Evolutionary conservation across 495 filamentous ascomycete genomes (phyloP), one percentile per base, ranked within the genome.

Genomic region (Penicillium malachiteum): DNA sequence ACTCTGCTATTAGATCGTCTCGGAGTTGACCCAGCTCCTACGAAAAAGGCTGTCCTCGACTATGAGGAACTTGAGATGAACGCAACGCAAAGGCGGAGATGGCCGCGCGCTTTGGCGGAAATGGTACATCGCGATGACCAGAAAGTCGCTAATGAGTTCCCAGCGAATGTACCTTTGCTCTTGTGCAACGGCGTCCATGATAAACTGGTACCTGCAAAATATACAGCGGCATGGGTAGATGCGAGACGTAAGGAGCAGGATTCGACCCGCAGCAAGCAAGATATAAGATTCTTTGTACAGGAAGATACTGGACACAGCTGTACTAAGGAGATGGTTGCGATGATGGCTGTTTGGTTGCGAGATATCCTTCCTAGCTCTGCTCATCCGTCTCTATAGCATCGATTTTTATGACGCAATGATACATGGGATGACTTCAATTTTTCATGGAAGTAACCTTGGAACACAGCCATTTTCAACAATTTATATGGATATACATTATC

Each of bases 241-340:
- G 33, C 35, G 9, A 13, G 47, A 35, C 46, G 26, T 32, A 49
- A 39, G 32, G 34, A 26, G 21, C 3, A 13, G 33, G 14, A 3
- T 4, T 26, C 21, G 21, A 26, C 21, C 21, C 21, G 21, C 21
- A 18, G n/a, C 16, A 35, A 49, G 5, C 47, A 49, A 18, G 33
- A 49, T 39, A 49, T 49, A 16, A 41, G 0, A 3, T 50, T 50
- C 35, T 50, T 50, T 31, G 35, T 50, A 30, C 48, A 50, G 26
- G 48, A 50, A 7, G 40, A 50, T 14, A 50, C 48, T 12, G 48
- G 48, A 1, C 48, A 50, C 40, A 50, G 48, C 31, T 50, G 48
- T n/a, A 50, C 48, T 3, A 50, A 50, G 18, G 48, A 50, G 48
- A 50, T 50, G 48, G 35, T 50, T 32, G 48, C 48, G 7, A 50